These are phyloP conservation scores for Chenopodium berlandieri DNA, from an alignment of 148 eudicot genomes.

Conservation along the genomic window DNA sequence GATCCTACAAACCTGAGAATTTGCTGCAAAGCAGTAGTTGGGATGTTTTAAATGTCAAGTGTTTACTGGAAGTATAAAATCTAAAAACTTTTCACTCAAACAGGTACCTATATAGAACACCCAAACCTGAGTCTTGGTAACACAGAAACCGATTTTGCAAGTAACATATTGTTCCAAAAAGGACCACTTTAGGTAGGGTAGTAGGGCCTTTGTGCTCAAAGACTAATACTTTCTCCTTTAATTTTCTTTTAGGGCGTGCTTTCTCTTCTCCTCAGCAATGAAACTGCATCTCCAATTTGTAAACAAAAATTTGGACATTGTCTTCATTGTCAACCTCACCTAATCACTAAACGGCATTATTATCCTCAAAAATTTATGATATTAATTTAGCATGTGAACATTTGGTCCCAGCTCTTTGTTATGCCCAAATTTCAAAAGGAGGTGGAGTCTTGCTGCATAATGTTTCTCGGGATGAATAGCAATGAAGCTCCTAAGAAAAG, in stretches of 20 bases:
- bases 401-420: background rate
- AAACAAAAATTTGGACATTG: background rate
- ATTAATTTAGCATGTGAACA: too few relatives aligned
- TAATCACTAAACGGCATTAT: too few relatives aligned
- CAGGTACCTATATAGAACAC: background rate
- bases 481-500: background rate
- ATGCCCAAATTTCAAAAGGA: background rate
- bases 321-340: background rate
- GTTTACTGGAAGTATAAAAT: background rate
- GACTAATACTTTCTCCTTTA: background rate
- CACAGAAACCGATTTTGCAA: background rate
- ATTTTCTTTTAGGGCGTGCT: background rate
- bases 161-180: background rate
- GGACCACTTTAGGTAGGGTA: background rate
- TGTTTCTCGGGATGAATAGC: background rate
- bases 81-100: background rate
- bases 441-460: background rate
- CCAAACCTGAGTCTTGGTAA: background rate
- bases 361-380: too few relatives aligned
- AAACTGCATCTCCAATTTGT: background rate
- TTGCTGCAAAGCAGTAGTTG: background rate
- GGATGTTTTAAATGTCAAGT: background rate
- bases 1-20: background rate
- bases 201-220: background rate
- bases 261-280: background rate